Evolutionary conservation across 305 asterid species (phyloP).

Genomic region (Andrographis paniculata): DNA sequence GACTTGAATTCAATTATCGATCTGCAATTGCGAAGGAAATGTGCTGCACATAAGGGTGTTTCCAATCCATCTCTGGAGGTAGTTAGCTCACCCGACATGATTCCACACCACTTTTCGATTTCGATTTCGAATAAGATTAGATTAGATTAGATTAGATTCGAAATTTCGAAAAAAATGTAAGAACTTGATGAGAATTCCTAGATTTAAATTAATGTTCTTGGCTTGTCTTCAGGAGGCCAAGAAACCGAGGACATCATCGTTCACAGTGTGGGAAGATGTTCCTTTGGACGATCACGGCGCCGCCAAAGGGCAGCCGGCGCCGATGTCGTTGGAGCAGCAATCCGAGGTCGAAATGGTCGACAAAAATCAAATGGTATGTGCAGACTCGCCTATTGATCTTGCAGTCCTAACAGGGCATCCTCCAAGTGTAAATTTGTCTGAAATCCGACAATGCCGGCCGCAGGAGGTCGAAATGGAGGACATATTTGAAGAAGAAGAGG

Average conservation of each 20-base stretch:
- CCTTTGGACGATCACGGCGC: constrained; percentile 36
- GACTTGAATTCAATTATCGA: not conserved
- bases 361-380: constrained; percentile 37
- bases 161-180: not conserved
- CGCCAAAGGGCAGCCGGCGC: constrained; percentile 53
- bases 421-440: not conserved
- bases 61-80: constrained; percentile 42
- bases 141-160: too few relatives aligned
- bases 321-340: constrained; percentile 70
- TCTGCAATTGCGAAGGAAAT: constrained; percentile 37
- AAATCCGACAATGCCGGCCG: not conserved
- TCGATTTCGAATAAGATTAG: not conserved
- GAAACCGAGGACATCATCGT: constrained; percentile 55
- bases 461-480: constrained; percentile 94
- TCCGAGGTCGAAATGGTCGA: constrained; percentile 35
- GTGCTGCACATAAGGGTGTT: constrained; percentile 59
- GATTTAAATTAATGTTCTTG: not conserved
- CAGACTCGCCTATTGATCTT: not conserved
- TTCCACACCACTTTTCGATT: constrained; percentile 4
- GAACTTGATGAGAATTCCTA: not conserved
- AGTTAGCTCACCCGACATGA: too few relatives aligned
- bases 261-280: constrained; percentile 62
- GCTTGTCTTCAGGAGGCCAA: constrained; percentile 40
- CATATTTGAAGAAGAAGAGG: constrained; percentile 76
- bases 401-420: not conserved